Conservation (phyloP, 2,329 filamentous ascomycete species). For the Exophiala calicioides region DNA sequence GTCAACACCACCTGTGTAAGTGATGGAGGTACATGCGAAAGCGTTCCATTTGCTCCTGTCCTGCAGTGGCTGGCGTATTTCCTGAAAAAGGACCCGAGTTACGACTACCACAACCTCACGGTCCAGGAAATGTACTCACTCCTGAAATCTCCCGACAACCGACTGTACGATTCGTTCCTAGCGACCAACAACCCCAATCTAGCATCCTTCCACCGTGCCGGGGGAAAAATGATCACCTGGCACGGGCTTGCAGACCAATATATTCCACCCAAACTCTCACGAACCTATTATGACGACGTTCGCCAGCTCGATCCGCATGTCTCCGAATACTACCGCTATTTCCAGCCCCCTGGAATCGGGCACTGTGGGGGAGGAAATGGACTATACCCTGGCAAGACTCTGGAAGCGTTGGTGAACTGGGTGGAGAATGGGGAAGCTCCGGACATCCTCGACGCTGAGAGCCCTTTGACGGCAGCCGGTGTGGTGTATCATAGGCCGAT, state of each 20-base stretch:
- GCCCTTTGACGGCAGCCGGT: too few species aligned
- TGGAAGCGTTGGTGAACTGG: not conserved
- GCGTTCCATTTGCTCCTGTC: too few species aligned
- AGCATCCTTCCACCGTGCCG: constrained; percentile 39
- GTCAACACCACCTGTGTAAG: too few species aligned
- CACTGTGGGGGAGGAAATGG: constrained; percentile 3
- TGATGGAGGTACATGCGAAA: too few species aligned
- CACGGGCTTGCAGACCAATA: constrained; percentile 39
- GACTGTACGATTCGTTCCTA: constrained; percentile 32
- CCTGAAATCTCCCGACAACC: not conserved
- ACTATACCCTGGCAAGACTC: not conserved
- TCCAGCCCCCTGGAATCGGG: constrained; percentile 2
- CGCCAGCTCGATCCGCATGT: not conserved
- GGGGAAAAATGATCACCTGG: constrained; percentile 45
- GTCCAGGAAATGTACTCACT: not conserved
- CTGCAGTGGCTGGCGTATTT: too few species aligned
- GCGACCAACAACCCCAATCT: constrained; percentile 42
- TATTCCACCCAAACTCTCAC: not conserved
- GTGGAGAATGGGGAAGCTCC: not conserved
- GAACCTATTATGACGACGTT: constrained; percentile 4
- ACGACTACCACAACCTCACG: too few species aligned
- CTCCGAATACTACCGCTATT: constrained; percentile 8
- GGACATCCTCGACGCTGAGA: too few species aligned
- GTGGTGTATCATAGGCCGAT: too few species aligned
- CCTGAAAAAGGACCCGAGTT: too few species aligned